Conservation (phyloP, 2,329 filamentous ascomycete genomes). For the Exophiala spinifera region DNA sequence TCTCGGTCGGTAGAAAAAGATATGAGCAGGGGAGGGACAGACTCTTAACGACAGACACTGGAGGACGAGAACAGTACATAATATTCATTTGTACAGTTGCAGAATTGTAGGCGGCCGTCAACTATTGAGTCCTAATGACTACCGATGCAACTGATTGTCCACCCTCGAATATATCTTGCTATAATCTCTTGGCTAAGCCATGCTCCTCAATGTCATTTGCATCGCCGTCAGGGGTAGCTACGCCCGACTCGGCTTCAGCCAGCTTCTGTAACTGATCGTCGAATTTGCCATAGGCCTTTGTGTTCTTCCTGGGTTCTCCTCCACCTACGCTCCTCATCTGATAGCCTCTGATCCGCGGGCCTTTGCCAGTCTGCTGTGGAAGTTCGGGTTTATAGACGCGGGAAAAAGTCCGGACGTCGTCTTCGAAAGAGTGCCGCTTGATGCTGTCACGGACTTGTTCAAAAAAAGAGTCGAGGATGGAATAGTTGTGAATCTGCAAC, state of each 20-base stretch:
- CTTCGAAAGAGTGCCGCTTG: slow-evolving; percentile 51
- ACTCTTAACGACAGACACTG: too few species aligned
- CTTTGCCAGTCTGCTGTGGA: slow-evolving; percentile 70
- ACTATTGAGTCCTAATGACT: too few species aligned
- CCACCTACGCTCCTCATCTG: slow-evolving; percentile 70
- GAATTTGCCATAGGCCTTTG: slow-evolving; percentile 62
- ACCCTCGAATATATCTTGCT: too few species aligned
- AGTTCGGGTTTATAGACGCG: slow-evolving; percentile 66
- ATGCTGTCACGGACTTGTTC: slow-evolving; percentile 65
- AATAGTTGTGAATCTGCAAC: slow-evolving; percentile 87
- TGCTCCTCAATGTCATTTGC: slow-evolving; percentile 53
- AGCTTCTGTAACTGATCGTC: slow-evolving; percentile 48
- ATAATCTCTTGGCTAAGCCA: slow-evolving; percentile 43
- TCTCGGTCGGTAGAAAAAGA: too few species aligned
- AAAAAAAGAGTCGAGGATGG: slow-evolving; percentile 71
- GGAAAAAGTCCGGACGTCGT: slow-evolving; percentile 60
- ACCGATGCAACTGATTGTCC: too few species aligned
- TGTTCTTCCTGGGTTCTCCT: slow-evolving; percentile 63
- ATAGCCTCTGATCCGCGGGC: slow-evolving; percentile 76
- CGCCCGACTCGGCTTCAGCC: slow-evolving; percentile 49
- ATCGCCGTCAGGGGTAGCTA: slow-evolving; percentile 50
- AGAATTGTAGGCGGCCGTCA: too few species aligned
- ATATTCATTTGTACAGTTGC: too few species aligned
- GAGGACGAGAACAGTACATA: too few species aligned
- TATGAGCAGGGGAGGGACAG: too few species aligned